Base-by-base conservation (phyloP, 129 eudicot species). In the Helianthus annuus region DNA sequence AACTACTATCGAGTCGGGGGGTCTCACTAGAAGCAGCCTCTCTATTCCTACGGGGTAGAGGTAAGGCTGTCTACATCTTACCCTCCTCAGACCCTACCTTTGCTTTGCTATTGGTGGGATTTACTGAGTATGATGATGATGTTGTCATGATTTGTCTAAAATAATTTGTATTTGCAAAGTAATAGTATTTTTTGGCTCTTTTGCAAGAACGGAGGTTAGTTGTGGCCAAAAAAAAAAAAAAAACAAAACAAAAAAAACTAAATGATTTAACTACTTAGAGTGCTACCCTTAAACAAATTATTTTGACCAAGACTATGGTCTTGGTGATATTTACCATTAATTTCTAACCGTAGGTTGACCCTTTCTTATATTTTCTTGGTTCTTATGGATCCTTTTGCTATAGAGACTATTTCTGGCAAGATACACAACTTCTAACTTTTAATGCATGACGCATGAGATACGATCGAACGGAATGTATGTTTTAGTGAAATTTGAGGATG, bases 251-350 rank as follows among this genome's bases (percentile, higher is more conserved):
- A 8, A 66, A 66, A 22, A 66, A 66, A 8, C 7, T 17, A 66
- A 46, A 29, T 7, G 11, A 7, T 19, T 55, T 55, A 55, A 22
- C 34, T 22, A 29, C 45, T 67, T 48, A 14, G 13, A 13, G 48
- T 10, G 42, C 13, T 5, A 45, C 10, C 72, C 72, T 48, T 45
- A 22, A 9, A 66, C 52, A 66, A 66, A 24, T 48, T 46, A 40
- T 9, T 66, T 7, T 54, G 72, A 67, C 51, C 72, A 67, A 67
- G 58, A 48, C 44, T 67, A 27, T 67, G 24, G 56, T 48, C 12
- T 67, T 67, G 71, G 49, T 68, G 72, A n/a, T 68, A 8, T 68
- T 14, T 68, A 15, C 11, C 16, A 52, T 52, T 14, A 16, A 36
- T 52, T 52, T 53, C 38, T 32, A 7, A 0, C 14, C 34, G 51